phyloP scores from a whole-genome alignment of 139 green algal species.

The Coelastrella sp. region DNA sequence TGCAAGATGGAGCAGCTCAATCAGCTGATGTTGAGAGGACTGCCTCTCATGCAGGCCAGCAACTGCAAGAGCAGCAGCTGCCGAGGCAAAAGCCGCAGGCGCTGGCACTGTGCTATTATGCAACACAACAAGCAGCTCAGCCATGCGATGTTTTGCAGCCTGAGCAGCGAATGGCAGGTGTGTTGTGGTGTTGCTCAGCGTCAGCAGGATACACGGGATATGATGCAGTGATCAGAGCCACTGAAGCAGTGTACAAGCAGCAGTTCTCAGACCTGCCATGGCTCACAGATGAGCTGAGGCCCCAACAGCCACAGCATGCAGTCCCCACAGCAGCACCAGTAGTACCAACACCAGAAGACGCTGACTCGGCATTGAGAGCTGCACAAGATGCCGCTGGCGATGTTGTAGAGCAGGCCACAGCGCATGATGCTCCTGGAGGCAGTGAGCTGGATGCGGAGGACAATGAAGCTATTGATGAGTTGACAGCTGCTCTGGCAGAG shows the following conservation, averaged over 20 bases:
- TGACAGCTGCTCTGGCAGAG: slow-evolving; percentile 13
- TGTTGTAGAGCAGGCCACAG: not conserved
- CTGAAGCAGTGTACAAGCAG: slow-evolving; percentile 18
- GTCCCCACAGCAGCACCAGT: not conserved
- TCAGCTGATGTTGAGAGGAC: not conserved
- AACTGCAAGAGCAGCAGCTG: slow-evolving; percentile 9
- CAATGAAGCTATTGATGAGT: slow-evolving; percentile 45
- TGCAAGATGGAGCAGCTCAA: not conserved
- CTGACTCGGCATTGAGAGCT: not conserved
- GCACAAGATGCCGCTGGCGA: not conserved
- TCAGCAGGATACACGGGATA: slow-evolving; percentile 3
- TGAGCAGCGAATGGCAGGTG: not conserved
- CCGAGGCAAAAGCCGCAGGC: not conserved
- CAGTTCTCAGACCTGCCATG: slow-evolving; percentile 30
- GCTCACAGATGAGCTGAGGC: slow-evolving; percentile 6
- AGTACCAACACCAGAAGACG: not conserved
- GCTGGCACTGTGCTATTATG: slow-evolving; percentile 26
- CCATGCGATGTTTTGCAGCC: not conserved
- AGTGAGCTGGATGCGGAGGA: slow-evolving; percentile 20
- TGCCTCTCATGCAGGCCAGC: not conserved
- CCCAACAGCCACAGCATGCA: slow-evolving; percentile 1
- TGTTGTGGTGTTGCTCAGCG: slow-evolving; percentile 18
- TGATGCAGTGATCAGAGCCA: not conserved
- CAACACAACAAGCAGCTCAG: not conserved
- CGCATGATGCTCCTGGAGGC: not conserved